A percentile compares a stretch with the other conserved stretches of the same genome.
Evolutionary conservation across 345 rosid genomes (phyloP).

Genomic region (Eutrema yunnanense): DNA sequence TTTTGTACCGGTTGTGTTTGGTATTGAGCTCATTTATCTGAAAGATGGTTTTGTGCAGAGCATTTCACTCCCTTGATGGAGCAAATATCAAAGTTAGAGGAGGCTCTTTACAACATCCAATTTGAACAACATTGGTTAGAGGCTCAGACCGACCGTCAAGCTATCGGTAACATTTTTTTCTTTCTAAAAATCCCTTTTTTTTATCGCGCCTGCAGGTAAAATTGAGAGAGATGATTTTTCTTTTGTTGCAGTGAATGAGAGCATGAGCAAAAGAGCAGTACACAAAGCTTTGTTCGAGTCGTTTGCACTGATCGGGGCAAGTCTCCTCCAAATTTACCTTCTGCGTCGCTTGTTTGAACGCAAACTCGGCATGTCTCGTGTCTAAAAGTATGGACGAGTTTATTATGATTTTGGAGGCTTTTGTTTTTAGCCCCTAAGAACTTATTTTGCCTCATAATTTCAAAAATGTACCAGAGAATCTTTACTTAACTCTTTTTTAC

Average conservation of each 20-base stretch:
- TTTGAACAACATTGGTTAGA: constrained; percentile 79
- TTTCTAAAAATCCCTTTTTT: neutral
- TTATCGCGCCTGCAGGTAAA: neutral
- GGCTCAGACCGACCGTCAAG: constrained; percentile 76
- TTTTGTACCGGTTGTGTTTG: neutral
- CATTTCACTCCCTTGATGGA: constrained; percentile 57
- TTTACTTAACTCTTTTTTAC: constrained; percentile 9
- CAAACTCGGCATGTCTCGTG: constrained; percentile 60
- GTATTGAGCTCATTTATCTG: neutral
- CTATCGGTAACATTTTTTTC: constrained; percentile 34
- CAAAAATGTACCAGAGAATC: constrained; percentile 5
- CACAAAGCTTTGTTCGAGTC: constrained; percentile 70
- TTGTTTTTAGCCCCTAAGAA: neutral
- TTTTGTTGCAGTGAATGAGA: constrained; percentile 48
- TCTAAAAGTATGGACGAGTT: constrained; percentile 20
- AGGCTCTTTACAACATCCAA: constrained; percentile 65
- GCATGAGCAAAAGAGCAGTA: constrained; percentile 56
- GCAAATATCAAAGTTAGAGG: constrained; percentile 57
- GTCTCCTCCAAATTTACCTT: constrained; percentile 59
- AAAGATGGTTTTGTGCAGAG: constrained; percentile 34
- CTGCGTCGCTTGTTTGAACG: constrained; percentile 64
- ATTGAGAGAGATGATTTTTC: neutral
- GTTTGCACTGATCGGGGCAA: constrained; percentile 49
- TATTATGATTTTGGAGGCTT: neutral
- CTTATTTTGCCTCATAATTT: constrained; percentile 9